Conservation (phyloP, 768 basidiomycete species). For the Termitomyces sp. region DNA sequence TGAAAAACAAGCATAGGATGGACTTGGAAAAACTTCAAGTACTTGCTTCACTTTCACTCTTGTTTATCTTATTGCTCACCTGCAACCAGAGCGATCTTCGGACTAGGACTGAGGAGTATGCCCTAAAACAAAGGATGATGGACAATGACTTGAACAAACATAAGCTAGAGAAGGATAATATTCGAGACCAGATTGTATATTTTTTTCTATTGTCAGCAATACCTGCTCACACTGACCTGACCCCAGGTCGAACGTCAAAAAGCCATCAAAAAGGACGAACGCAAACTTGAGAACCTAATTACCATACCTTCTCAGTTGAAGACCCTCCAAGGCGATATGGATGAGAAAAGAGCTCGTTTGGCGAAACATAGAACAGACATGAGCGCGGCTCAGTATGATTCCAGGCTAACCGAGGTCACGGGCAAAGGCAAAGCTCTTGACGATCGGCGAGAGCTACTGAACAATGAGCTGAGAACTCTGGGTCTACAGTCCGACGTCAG, state of each 20-base stretch:
- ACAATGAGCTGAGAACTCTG: constrained; percentile 62
- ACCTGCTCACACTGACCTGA: background rate
- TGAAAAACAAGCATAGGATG: constrained; percentile 55
- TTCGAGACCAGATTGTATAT: constrained; percentile 58
- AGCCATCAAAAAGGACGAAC: constrained; percentile 48
- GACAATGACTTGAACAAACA: constrained; percentile 49
- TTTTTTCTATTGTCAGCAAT: background rate
- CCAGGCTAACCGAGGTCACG: constrained; percentile 49
- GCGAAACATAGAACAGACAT: constrained; percentile 58
- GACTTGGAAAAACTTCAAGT: constrained; percentile 72
- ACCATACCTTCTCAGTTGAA: constrained; percentile 48
- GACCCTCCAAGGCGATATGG: constrained; percentile 55
- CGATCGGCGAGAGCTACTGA: constrained; percentile 62
- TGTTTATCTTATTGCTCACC: constrained; percentile 2
- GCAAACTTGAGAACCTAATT: constrained; percentile 51
- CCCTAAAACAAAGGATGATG: constrained; percentile 50
- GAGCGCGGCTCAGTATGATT: constrained; percentile 57
- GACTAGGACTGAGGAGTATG: constrained; percentile 60
- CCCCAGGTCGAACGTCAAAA: constrained; percentile 46
- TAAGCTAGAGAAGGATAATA: constrained; percentile 45
- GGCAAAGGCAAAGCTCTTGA: constrained; percentile 58
- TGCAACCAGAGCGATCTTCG: constrained; percentile 45
- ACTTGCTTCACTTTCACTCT: background rate
- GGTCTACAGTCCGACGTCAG: constrained; percentile 78
- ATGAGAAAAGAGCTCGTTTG: constrained; percentile 60